Conservation (phyloP, 139 green algal genomes). For the Chlamydomonas applanata region DNA sequence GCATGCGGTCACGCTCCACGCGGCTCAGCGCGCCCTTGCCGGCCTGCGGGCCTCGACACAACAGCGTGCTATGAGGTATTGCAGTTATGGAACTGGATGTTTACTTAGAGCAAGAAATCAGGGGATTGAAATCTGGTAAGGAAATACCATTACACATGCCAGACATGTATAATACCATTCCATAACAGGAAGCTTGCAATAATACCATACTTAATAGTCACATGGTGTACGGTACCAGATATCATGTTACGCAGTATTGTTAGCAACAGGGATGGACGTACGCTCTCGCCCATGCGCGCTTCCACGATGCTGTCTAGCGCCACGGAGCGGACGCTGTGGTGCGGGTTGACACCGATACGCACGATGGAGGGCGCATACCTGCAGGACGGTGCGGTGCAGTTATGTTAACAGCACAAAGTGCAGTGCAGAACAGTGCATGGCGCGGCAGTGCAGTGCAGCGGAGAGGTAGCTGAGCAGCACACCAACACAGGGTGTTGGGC, state of each 20-base stretch:
- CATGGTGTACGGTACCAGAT: no score
- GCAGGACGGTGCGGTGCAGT: neutral
- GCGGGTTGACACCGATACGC: slow-evolving; percentile 71
- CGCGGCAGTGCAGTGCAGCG: no score
- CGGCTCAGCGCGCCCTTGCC: neutral
- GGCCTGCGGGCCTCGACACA: neutral
- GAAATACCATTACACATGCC: no score
- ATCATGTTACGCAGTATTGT: no score
- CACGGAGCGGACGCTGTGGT: slow-evolving; percentile 71
- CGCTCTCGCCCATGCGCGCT: neutral
- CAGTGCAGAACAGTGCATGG: no score
- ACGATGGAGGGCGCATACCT: slow-evolving; percentile 68
- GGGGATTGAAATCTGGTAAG: neutral
- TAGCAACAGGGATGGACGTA: no score
- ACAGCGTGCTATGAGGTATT: neutral
- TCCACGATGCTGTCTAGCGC: slow-evolving; percentile 67
- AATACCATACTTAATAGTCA: no score
- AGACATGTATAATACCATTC: no score
- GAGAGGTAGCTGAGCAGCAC: no score
- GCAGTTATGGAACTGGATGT: neutral
- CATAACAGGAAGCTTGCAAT: no score
- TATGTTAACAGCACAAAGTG: no score
- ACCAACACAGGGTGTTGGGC: no score
- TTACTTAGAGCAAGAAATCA: neutral
- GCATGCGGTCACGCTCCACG: slow-evolving; percentile 40